Evolutionary conservation across 202 grass and related monocot genomes (phyloP).

Genomic region (Alloteropsis angusta): DNA sequence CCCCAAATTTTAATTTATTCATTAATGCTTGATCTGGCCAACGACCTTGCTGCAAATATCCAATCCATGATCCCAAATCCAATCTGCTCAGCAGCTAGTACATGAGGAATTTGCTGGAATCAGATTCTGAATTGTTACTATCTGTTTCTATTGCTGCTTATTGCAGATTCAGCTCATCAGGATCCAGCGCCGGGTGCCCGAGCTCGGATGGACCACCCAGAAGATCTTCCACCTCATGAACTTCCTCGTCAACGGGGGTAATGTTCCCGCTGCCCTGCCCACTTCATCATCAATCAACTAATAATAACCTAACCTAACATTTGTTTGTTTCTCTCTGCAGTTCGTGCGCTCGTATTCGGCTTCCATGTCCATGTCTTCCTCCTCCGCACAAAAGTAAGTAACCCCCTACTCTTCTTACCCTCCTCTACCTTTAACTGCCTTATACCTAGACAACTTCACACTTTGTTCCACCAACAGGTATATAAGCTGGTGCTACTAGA

Average conservation of each 20-base stretch:
- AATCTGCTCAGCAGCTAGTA: too few relatives aligned
- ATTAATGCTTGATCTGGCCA: too few relatives aligned
- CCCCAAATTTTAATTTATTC: too few relatives aligned
- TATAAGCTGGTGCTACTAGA: conserved; percentile 69
- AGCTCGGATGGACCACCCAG: conserved; percentile 72
- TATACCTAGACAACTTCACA: background rate
- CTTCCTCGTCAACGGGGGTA: conserved; percentile 67
- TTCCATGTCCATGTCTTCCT: conserved; percentile 73
- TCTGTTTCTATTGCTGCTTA: background rate
- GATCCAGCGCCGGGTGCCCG: conserved; percentile 51
- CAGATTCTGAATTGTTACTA: too few relatives aligned
- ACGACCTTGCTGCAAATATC: background rate
- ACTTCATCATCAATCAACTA: background rate
- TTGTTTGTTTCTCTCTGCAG: conserved; percentile 13
- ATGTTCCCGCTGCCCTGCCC: background rate
- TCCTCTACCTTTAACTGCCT: background rate
- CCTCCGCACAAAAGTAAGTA: conserved; percentile 55
- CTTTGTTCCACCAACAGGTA: conserved; percentile 30
- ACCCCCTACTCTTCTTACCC: background rate
- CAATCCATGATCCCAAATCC: background rate
- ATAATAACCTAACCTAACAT: background rate
- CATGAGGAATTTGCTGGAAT: too few relatives aligned
- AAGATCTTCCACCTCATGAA: conserved; percentile 73
- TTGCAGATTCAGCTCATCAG: conserved; percentile 52
- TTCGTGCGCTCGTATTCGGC: conserved; percentile 70